These are phyloP conservation scores for Angomonas desouzai DNA, from an alignment of 208 protist genomes.

Conservation along the genomic window DNA sequence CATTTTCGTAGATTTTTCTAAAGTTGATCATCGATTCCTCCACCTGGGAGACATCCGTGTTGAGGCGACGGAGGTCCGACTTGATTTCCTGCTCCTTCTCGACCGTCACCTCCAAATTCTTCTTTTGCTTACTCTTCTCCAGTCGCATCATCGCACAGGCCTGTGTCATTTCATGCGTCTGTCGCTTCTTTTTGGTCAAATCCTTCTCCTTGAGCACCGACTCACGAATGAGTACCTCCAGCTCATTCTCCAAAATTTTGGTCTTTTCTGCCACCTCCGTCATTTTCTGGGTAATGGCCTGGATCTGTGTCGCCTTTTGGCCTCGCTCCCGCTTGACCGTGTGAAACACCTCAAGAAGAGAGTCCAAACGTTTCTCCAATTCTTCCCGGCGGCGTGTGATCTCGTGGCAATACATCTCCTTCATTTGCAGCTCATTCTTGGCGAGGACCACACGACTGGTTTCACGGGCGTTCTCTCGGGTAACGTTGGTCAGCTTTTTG, in stretches of 20 bases:
- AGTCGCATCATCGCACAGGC: conserved; percentile 68
- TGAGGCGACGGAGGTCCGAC: conserved; percentile 89
- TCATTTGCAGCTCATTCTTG: conserved; percentile 88
- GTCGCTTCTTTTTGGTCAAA: conserved; percentile 73
- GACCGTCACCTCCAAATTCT: conserved; percentile 46
- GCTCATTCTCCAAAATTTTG: conserved; percentile 94
- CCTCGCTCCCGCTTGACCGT: conserved; percentile 91
- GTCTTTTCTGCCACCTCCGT: conserved; percentile 95
- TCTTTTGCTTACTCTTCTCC: conserved; percentile 84
- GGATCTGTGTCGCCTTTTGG: conserved; percentile 92
- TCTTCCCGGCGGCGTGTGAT: conserved; percentile 52
- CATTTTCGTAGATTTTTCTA: conserved; percentile 77
- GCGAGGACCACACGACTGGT: conserved; percentile 62
- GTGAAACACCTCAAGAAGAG: conserved; percentile 83
- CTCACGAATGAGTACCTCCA: conserved; percentile 88
- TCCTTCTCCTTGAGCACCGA: conserved; percentile 85
- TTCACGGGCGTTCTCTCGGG: conserved; percentile 82
- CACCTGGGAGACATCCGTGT: conserved; percentile 81
- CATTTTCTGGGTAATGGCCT: conserved; percentile 89
- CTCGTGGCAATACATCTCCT: conserved; percentile 42
- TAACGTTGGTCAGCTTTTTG: conserved; percentile 75
- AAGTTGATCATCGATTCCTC: conserved; percentile 89
- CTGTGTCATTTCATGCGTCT: conserved; percentile 69
- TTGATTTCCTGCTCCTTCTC: conserved; percentile 76
- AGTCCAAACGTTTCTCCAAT: conserved; percentile 65